Percentiles rank a stretch among this genome's conserved stretches.
phyloP scores from a whole-genome alignment of 345 rosid genomes.

The Garcia nutans region DNA sequence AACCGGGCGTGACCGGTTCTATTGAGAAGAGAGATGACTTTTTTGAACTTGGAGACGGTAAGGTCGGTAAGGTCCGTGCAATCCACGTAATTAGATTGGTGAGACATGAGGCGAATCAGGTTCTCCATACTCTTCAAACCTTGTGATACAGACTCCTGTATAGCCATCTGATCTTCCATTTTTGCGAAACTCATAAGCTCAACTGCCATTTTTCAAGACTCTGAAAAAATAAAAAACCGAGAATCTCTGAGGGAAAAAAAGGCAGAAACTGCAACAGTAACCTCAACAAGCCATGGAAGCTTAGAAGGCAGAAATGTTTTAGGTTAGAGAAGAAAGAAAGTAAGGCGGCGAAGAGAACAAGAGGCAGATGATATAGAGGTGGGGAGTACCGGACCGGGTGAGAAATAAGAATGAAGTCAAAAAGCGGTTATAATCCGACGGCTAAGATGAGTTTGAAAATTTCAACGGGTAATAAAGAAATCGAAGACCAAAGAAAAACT shows the following conservation, averaged over 20 bases:
- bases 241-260: background rate
- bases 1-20: conserved; percentile 94
- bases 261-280: background rate
- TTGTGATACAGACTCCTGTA: conserved; percentile 81
- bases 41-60: conserved; percentile 80
- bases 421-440: conserved; percentile 16
- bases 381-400: conserved; percentile 49
- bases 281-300: conserved; percentile 20
- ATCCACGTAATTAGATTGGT: conserved; percentile 46
- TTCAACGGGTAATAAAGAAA: conserved; percentile 12
- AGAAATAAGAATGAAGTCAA: conserved; percentile 1
- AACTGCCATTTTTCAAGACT: conserved; percentile 46
- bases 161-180: conserved; percentile 72
- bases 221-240: background rate
- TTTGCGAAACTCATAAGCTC: conserved; percentile 60
- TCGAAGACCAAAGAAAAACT: background rate
- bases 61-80: conserved; percentile 61
- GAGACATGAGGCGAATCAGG: conserved; percentile 64
- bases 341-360: background rate
- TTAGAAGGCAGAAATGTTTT: background rate
- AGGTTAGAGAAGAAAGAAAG: background rate
- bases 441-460: conserved; percentile 30
- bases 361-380: conserved; percentile 42
- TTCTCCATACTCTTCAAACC: conserved; percentile 85
- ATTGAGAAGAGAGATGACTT: conserved; percentile 67